Conservation (phyloP, 176 grass and related monocot genomes). For the Coix lacrymajobi region DNA sequence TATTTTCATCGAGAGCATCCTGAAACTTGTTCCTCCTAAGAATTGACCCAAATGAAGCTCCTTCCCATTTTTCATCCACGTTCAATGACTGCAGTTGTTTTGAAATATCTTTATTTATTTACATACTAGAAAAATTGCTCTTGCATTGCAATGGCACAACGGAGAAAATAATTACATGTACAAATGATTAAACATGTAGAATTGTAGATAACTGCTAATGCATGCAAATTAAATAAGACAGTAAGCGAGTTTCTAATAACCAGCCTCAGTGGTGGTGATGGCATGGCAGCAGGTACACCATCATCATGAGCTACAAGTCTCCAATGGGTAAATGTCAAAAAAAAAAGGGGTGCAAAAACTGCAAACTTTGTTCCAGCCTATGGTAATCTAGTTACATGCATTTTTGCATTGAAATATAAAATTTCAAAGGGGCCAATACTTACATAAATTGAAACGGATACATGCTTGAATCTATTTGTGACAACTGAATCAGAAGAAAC, state of each 20-base stretch:
- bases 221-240: neutral
- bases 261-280: neutral
- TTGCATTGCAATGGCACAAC: neutral
- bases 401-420: slow-evolving; percentile 7
- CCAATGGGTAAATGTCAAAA: neutral
- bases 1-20: slow-evolving; percentile 52
- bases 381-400: slow-evolving; percentile 14
- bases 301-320: neutral
- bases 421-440: neutral
- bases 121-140: neutral
- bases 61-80: slow-evolving; percentile 83
- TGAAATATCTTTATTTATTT: neutral
- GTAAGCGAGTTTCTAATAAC: neutral
- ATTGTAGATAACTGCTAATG: neutral
- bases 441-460: slow-evolving; percentile 63
- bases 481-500: slow-evolving; percentile 47
- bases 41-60: slow-evolving; percentile 71
- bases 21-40: slow-evolving; percentile 60
- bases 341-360: neutral
- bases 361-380: neutral
- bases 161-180: neutral
- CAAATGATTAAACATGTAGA: neutral
- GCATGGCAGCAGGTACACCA: neutral
- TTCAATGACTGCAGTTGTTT: slow-evolving; percentile 56
- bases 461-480: slow-evolving; percentile 57